Evolutionary conservation across 2,329 filamentous ascomycete species (phyloP).

Genomic region (Trichoderma sp.): DNA sequence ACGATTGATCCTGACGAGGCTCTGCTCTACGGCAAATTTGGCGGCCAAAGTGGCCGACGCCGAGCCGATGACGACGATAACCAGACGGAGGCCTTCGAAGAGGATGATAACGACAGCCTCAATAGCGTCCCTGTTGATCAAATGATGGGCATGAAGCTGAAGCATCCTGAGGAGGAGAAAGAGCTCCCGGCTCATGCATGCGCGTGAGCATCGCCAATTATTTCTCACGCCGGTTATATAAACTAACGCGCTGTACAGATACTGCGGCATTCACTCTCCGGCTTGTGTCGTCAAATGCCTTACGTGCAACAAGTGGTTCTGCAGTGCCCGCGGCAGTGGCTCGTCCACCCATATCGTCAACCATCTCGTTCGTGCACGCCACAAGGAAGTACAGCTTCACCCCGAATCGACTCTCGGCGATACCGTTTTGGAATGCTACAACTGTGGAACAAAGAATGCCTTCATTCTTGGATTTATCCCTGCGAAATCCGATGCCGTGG

Average conservation of each 20-base stretch:
- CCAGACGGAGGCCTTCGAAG: conserved; percentile 77
- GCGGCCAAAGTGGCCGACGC: conserved; percentile 62
- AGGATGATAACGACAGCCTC: conserved; percentile 76
- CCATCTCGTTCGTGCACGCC: conserved; percentile 91
- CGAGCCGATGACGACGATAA: conserved; percentile 88
- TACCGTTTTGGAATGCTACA: conserved; percentile 97
- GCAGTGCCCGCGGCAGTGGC: conserved; percentile 93
- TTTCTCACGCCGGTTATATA: conserved; percentile 14
- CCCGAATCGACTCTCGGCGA: conserved; percentile 91
- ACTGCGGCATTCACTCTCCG: conserved; percentile 96
- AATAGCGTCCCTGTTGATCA: conserved; percentile 81
- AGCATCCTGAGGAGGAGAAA: conserved; percentile 72
- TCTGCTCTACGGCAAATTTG: conserved; percentile 71
- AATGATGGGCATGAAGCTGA: conserved; percentile 63
- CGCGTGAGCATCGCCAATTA: conserved; percentile 66
- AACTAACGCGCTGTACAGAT: conserved; percentile 56
- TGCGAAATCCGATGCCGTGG: conserved; percentile 96
- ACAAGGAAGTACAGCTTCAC: conserved; percentile 98
- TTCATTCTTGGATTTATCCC: conserved; percentile 98
- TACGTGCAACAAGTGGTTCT: conserved; percentile 97
- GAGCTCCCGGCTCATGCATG: conserved; percentile 93
- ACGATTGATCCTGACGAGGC: conserved; percentile 77
- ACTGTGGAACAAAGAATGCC: conserved; percentile 98
- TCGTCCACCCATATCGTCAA: conserved; percentile 98
- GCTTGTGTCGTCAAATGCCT: conserved; percentile 96